Evolutionary conservation across 208 protist species (phyloP).

Genomic region (Crithidia sp.): DNA sequence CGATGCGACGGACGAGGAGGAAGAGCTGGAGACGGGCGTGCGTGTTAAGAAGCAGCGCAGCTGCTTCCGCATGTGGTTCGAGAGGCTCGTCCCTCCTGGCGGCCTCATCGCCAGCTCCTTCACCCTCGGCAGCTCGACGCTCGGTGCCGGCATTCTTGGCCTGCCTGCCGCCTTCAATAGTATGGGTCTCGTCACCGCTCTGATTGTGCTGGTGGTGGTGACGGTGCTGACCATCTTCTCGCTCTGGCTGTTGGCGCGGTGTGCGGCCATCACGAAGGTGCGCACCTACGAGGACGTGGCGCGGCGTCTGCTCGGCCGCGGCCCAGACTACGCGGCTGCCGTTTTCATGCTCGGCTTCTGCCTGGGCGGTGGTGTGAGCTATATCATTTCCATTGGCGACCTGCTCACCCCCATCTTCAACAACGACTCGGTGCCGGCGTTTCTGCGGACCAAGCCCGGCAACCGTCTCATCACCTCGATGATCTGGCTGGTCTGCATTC

Average conservation of each 20-base stretch:
- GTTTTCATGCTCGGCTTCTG: slow-evolving; percentile 49
- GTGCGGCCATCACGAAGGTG: slow-evolving; percentile 30
- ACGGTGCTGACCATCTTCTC: slow-evolving; percentile 65
- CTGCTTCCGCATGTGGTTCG: slow-evolving; percentile 25
- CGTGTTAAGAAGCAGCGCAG: slow-evolving; percentile 7
- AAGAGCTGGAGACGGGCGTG: neutral
- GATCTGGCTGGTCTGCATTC: slow-evolving; percentile 64
- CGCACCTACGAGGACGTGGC: slow-evolving; percentile 54
- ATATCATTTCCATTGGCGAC: slow-evolving; percentile 69
- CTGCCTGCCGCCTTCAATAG: slow-evolving; percentile 66
- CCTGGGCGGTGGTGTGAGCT: slow-evolving; percentile 68
- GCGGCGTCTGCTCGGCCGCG: slow-evolving; percentile 24
- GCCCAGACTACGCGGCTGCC: slow-evolving; percentile 31
- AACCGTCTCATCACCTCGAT: slow-evolving; percentile 50
- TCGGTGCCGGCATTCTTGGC: slow-evolving; percentile 73
- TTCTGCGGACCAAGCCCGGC: slow-evolving; percentile 33
- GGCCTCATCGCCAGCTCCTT: slow-evolving; percentile 60
- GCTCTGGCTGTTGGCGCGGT: slow-evolving; percentile 54
- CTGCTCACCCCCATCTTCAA: slow-evolving; percentile 56
- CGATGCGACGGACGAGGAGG: slow-evolving; percentile 22
- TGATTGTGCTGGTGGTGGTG: slow-evolving; percentile 54
- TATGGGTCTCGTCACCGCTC: slow-evolving; percentile 47
- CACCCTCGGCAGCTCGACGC: slow-evolving; percentile 56
- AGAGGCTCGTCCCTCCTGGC: slow-evolving; percentile 55
- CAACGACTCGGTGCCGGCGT: slow-evolving; percentile 34